Conservation (phyloP, 345 rosid species). For the Citrus maxima region DNA sequence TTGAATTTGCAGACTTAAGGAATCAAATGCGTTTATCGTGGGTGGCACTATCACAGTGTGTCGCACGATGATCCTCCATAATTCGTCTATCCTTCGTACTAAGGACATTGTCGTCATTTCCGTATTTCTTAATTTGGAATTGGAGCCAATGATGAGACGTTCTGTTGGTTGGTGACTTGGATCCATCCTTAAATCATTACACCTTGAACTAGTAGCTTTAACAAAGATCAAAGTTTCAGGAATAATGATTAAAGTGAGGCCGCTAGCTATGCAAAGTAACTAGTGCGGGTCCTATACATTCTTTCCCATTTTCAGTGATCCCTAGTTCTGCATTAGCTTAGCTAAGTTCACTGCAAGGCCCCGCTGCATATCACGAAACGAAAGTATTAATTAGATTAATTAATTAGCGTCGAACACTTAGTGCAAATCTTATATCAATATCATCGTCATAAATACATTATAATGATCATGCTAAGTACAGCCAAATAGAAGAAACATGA, state of each 20-base stretch:
- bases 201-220: slow-evolving; percentile 19
- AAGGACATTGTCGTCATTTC: slow-evolving; percentile 14
- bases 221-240: slow-evolving; percentile 8
- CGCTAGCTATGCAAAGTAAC: slow-evolving; percentile 1
- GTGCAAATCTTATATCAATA: not conserved
- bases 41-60: not conserved
- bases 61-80: not conserved
- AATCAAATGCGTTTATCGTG: not conserved
- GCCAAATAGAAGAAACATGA: not conserved
- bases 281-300: slow-evolving; percentile 6
- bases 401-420: too few species aligned
- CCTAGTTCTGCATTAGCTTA: not conserved
- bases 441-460: slow-evolving; percentile 13
- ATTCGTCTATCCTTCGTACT: not conserved
- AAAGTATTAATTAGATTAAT: not conserved
- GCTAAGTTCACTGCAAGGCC: not conserved
- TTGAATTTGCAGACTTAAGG: not conserved
- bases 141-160: slow-evolving; percentile 11
- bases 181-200: slow-evolving; percentile 22
- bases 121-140: not conserved
- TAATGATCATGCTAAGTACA: not conserved
- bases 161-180: slow-evolving; percentile 30
- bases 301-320: slow-evolving; percentile 11
- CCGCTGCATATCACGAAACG: not conserved
- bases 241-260: slow-evolving; percentile 35